Percentiles rank a stretch among this genome's conserved stretches.
Conservation (phyloP, 495 filamentous ascomycete species). For the Penicillium waksmanii region DNA sequence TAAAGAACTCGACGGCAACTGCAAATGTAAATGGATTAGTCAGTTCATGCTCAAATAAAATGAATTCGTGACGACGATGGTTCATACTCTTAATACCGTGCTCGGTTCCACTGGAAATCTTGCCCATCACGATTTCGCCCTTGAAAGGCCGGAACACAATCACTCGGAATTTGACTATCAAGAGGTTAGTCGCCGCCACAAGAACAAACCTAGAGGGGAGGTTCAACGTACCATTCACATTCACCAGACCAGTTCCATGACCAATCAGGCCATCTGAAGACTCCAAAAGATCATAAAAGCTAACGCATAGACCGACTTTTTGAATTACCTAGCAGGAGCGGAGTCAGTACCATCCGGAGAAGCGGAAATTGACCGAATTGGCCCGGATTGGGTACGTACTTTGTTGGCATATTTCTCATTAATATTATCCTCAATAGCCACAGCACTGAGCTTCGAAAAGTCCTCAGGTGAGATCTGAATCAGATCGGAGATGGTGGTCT, state of each 20-base stretch:
- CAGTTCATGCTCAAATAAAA: background rate
- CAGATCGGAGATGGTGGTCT: constrained; percentile 82
- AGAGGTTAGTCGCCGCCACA: background rate
- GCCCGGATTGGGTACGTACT: constrained; percentile 41
- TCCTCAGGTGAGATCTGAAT: constrained; percentile 88
- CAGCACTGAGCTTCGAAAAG: constrained; percentile 74
- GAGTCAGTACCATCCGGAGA: constrained; percentile 2
- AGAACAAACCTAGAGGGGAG: background rate
- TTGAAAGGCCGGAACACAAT: constrained; percentile 96
- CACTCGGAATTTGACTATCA: constrained; percentile 82
- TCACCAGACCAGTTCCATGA: constrained; percentile 84
- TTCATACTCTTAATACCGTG: constrained; percentile 74
- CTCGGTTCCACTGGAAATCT: constrained; percentile 70
- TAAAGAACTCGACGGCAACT: constrained; percentile 89
- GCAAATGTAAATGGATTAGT: constrained; percentile 7
- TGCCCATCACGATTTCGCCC: constrained; percentile 82
- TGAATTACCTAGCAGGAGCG: constrained; percentile 56
- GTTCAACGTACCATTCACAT: constrained; percentile 74
- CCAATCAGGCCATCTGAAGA: constrained; percentile 92
- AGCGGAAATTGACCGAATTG: background rate
- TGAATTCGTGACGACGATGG: constrained; percentile 1
- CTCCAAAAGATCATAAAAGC: constrained; percentile 82
- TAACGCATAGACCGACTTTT: constrained; percentile 90
- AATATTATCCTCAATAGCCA: constrained; percentile 90
- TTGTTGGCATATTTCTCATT: constrained; percentile 96